These are phyloP conservation scores for Ceratocystiopsis sp. DNA, from an alignment of 2,329 filamentous ascomycete genomes.

Conservation along the genomic window DNA sequence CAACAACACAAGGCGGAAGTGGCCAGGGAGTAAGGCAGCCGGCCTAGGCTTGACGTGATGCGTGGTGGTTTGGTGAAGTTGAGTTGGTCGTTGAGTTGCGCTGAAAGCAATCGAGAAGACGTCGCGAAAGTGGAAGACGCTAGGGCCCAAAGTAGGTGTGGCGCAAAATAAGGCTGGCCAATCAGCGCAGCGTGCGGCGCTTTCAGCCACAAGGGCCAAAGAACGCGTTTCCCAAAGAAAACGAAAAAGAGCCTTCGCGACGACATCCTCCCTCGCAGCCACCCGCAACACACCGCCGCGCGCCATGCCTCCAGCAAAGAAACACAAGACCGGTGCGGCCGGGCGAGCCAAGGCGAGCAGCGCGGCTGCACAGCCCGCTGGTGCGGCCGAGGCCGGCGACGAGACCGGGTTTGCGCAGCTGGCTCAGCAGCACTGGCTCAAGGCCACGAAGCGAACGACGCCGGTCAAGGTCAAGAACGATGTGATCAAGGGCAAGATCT, in stretches of 20 bases:
- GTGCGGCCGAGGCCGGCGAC: conserved; percentile 51
- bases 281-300: conserved; percentile 1
- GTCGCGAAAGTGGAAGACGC: too few relatives aligned
- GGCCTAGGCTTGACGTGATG: background rate
- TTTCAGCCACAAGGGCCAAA: conserved; percentile 2
- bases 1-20: too few relatives aligned
- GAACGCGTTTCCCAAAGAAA: too few relatives aligned
- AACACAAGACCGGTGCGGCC: conserved; percentile 34
- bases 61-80: background rate
- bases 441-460: conserved; percentile 37
- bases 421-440: conserved; percentile 75
- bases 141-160: conserved; percentile 1
- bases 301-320: conserved; percentile 41
- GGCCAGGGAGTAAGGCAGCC: too few relatives aligned
- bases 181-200: background rate
- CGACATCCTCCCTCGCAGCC: background rate
- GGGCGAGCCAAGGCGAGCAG: conserved; percentile 22
- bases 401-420: conserved; percentile 59
- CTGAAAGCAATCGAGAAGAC: too few relatives aligned
- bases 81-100: too few relatives aligned
- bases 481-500: conserved; percentile 72
- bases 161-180: conserved; percentile 7
- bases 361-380: conserved; percentile 34
- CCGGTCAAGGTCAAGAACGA: conserved; percentile 67
- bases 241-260: too few relatives aligned